A percentile compares a stretch with the other conserved stretches of the same genome.
phyloP scores from a whole-genome alignment of 371 early-diverging fungal species.

The Mortierella sp. region DNA sequence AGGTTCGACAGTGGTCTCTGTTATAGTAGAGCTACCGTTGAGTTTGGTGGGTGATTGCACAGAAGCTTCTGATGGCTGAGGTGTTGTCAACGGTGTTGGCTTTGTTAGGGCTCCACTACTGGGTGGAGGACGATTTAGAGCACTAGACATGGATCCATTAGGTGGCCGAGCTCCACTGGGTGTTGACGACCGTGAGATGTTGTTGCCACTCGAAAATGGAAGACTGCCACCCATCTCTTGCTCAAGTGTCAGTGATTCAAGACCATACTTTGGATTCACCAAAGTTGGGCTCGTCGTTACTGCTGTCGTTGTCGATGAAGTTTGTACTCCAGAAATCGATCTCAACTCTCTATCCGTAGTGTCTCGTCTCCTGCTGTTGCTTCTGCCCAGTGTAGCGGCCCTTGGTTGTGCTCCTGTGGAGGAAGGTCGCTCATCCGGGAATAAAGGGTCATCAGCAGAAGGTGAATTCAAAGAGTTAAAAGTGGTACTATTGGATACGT shows the following conservation, averaged over 20 bases:
- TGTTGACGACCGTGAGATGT: no score
- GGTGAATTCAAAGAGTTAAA: not conserved
- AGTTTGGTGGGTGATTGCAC: not conserved
- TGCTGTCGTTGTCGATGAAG: constrained; percentile 10
- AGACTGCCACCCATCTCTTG: constrained; percentile 21
- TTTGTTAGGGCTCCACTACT: constrained; percentile 2
- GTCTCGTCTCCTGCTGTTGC: constrained; percentile 31
- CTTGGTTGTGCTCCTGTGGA: constrained; percentile 18
- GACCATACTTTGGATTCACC: constrained; percentile 30
- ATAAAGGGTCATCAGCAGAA: constrained; percentile 16
- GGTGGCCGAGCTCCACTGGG: constrained; percentile 4
- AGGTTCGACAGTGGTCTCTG: constrained; percentile 5
- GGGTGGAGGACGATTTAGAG: not conserved
- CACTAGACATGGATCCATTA: constrained; percentile 16
- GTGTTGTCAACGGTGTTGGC: constrained; percentile 13
- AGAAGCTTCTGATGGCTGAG: not conserved
- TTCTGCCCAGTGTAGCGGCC: constrained; percentile 39
- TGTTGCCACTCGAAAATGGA: not conserved
- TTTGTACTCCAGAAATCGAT: constrained; percentile 18
- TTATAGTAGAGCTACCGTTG: no score
- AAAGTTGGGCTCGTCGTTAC: not conserved
- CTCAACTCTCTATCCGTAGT: constrained; percentile 32
- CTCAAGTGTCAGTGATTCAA: constrained; percentile 38
- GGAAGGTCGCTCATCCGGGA: constrained; percentile 20
- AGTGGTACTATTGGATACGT: constrained; percentile 6